Evolutionary conservation across 768 basidiomycete genomes (phyloP).

Genomic region (Boletus barrowsii): DNA sequence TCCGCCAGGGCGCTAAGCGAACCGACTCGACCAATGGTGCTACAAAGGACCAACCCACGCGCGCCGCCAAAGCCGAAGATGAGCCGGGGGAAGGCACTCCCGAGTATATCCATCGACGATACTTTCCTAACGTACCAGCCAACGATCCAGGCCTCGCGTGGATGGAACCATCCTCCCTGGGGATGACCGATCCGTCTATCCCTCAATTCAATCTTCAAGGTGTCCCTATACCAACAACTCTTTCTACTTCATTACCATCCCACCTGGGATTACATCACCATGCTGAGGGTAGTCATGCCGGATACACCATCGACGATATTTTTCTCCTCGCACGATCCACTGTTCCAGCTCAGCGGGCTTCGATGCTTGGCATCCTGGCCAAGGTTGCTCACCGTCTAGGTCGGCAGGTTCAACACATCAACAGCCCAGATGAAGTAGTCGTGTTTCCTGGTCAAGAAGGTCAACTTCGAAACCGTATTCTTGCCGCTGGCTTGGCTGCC

Average conservation of each 20-base stretch:
- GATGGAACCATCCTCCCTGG: constrained; percentile 45
- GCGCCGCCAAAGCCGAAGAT: not conserved
- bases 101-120: constrained; percentile 78
- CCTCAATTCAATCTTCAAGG: constrained; percentile 78
- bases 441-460: constrained; percentile 33
- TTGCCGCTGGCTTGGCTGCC: constrained; percentile 66
- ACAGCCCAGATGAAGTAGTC: not conserved
- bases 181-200: constrained; percentile 25
- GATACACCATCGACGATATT: constrained; percentile 86
- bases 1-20: constrained; percentile 25
- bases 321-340: constrained; percentile 77
- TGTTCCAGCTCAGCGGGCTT: constrained; percentile 77
- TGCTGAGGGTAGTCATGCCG: constrained; percentile 70
- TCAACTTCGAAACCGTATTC: constrained; percentile 55
- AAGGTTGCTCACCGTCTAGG: constrained; percentile 46
- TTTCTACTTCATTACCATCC: constrained; percentile 64
- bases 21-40: constrained; percentile 1
- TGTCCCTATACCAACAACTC: constrained; percentile 52
- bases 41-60: not conserved
- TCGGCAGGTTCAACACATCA: constrained; percentile 8
- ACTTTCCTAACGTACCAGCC: constrained; percentile 69
- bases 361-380: constrained; percentile 73
- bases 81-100: constrained; percentile 69
- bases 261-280: constrained; percentile 92
- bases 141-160: constrained; percentile 78